Base-by-base conservation (phyloP, 495 filamentous ascomycete genomes). In the Penicillium soppii region DNA sequence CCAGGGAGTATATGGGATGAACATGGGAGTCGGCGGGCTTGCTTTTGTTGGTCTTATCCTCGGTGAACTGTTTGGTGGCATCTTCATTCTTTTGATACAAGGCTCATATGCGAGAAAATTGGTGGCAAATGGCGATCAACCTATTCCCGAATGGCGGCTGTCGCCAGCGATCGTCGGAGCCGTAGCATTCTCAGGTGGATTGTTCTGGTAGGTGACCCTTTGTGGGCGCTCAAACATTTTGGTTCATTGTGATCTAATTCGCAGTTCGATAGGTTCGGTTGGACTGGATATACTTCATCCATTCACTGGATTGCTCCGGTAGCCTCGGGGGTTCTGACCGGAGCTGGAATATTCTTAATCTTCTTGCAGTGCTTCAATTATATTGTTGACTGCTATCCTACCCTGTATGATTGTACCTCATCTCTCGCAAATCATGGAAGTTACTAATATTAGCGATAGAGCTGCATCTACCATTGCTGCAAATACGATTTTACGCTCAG, bases 401-500 rank as follows among this genome's bases (percentile, higher is more conserved):
- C 90, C 78, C 88, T 91, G 79, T 85, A 74, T 73, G 7, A 43
- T n/a, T 23, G n/a, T 45, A 16, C 61, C 80, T 15, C 20, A 12
- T 43, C 2, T 16, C 21, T 38, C 3, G n/a, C 16, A 1, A 5
- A 12, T 26, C 5, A 4, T 17, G 6, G 13, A 5, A 32, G 4
- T 37, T 8, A 10, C 20, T 20, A 41, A 44, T 53, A 26, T 50
- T 49, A 17, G 8, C 12, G 20, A 36, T 47, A 82, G 77, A 56
- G 89, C 90, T 22, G 89, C 89, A 25, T 91, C 88, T 3, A 89
- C 89, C 20, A 89, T 94, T 49, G 90, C 90, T 4, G 90, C 83
- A 22, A 95, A 94, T 67, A 92, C 89, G 1, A 89, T 95, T 71
- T 73, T 92, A 23, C 86, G 90, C 5, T 91, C 86, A 8, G 71